Conservation (phyloP, 2,329 filamentous ascomycete genomes). For the Colletotrichum phormii region DNA sequence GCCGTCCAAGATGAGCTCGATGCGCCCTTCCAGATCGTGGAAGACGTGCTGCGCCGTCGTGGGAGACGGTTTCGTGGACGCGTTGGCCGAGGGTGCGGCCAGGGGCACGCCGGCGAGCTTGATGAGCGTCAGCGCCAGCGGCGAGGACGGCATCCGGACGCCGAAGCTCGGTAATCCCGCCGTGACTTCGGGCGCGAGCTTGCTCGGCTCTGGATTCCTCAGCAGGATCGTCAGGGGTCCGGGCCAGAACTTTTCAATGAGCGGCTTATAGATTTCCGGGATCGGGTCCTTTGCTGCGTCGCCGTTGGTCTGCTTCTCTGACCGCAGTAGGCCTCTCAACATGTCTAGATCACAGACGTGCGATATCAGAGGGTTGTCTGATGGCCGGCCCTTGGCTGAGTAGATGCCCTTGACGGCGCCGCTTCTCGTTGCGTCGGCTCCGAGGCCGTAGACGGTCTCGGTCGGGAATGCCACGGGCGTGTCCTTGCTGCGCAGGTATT, state of each 20-base stretch:
- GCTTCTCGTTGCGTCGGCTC: slow-evolving; percentile 92
- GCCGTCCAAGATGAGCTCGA: slow-evolving; percentile 89
- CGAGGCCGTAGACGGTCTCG: slow-evolving; percentile 96
- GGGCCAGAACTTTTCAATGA: slow-evolving; percentile 92
- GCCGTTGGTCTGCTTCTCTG: slow-evolving; percentile 36
- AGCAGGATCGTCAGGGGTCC: slow-evolving; percentile 93
- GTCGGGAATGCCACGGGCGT: slow-evolving; percentile 94
- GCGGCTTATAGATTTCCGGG: slow-evolving; percentile 79
- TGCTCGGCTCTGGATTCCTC: slow-evolving; percentile 75
- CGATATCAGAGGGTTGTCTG: slow-evolving; percentile 95
- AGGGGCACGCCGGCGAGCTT: slow-evolving; percentile 81
- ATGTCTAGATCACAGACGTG: slow-evolving; percentile 87
- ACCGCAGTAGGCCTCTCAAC: slow-evolving; percentile 71
- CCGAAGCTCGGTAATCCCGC: slow-evolving; percentile 88
- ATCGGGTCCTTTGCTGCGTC: slow-evolving; percentile 56
- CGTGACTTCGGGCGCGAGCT: slow-evolving; percentile 90
- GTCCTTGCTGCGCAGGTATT: slow-evolving; percentile 72
- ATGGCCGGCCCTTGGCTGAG: slow-evolving; percentile 86
- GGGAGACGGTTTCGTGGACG: slow-evolving; percentile 91
- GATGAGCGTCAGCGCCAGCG: slow-evolving; percentile 90
- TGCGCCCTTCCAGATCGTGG: slow-evolving; percentile 84
- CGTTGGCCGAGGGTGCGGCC: slow-evolving; percentile 93
- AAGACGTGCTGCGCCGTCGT: slow-evolving; percentile 91
- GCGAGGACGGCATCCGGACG: slow-evolving; percentile 86
- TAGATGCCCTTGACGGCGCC: slow-evolving; percentile 92